Conservation (phyloP, 1,284 basidiomycete genomes). For the Phenoliferia sp. region DNA sequence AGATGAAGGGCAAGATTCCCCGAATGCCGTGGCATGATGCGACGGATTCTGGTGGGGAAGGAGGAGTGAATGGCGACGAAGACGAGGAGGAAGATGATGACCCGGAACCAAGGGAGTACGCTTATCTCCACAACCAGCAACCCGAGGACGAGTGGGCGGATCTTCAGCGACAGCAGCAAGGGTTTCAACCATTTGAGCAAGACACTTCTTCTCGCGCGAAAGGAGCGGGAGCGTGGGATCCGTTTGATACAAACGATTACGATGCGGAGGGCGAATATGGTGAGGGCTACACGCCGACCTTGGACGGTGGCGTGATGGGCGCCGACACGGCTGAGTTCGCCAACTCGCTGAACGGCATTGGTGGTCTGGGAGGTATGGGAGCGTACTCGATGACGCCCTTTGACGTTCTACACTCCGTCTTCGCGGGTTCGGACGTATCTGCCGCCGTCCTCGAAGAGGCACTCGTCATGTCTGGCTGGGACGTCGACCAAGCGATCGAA, state of each 20-base stretch:
- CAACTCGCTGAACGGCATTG: not conserved
- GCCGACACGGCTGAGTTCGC: not conserved
- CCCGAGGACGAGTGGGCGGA: not conserved
- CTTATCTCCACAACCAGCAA: not conserved
- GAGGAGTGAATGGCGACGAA: constrained; percentile 7
- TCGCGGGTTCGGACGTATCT: constrained; percentile 71
- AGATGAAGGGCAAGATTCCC: constrained; percentile 9
- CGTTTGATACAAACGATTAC: not conserved
- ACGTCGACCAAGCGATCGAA: constrained; percentile 90
- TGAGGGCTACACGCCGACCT: not conserved
- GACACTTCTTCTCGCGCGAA: not conserved
- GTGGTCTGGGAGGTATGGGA: constrained; percentile 23
- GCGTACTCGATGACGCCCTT: constrained; percentile 76
- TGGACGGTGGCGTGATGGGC: not conserved
- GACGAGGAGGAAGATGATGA: not conserved
- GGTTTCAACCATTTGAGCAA: not conserved
- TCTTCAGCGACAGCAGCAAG: not conserved
- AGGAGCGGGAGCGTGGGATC: not conserved
- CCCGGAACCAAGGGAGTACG: not conserved
- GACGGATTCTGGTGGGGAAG: constrained; percentile 9
- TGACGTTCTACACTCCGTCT: constrained; percentile 89
- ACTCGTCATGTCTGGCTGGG: constrained; percentile 77
- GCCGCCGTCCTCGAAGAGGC: constrained; percentile 91
- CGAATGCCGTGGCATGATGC: constrained; percentile 28
- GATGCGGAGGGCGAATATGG: not conserved